These are phyloP conservation scores for Aspergillus ostianus DNA, from an alignment of 495 filamentous ascomycete genomes.

Conservation along the genomic window DNA sequence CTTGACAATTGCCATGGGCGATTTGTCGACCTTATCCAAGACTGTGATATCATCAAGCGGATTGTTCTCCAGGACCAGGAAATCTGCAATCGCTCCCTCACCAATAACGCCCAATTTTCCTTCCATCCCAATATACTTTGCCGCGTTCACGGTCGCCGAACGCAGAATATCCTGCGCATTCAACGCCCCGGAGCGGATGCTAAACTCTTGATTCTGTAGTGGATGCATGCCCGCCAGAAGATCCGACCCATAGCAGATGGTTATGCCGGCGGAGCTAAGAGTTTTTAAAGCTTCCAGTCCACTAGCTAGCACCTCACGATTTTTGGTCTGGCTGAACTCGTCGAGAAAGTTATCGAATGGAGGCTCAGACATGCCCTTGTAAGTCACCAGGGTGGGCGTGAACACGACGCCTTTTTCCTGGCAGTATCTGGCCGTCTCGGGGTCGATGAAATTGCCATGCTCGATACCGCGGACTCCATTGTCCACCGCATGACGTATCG, in stretches of 20 bases:
- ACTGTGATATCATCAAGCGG: conserved; percentile 52
- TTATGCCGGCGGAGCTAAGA: conserved; percentile 46
- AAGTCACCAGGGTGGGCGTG: conserved; percentile 54
- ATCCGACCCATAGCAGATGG: conserved; percentile 56
- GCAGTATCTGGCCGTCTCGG: conserved; percentile 48
- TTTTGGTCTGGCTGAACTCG: conserved; percentile 40
- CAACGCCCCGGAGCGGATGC: conserved; percentile 42
- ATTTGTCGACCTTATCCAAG: conserved; percentile 42
- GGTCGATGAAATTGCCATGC: conserved; percentile 54
- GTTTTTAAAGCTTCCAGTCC: conserved; percentile 46
- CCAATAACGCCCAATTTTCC: conserved; percentile 45
- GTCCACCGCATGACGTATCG: conserved; percentile 52
- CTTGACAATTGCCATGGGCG: conserved; percentile 49
- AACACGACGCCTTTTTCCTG: conserved; percentile 44
- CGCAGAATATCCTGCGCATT: conserved; percentile 43
- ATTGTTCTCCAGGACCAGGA: conserved; percentile 43
- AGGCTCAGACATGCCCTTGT: conserved; percentile 45
- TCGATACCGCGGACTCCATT: conserved; percentile 57
- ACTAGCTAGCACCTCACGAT: conserved; percentile 42
- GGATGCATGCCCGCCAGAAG: conserved; percentile 46
- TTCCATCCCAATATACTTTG: conserved; percentile 43
- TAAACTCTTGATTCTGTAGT: conserved; percentile 51
- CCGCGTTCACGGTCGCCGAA: conserved; percentile 52
- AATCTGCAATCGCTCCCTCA: conserved; percentile 38
- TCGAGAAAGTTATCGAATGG: conserved; percentile 44